phyloP scores from a whole-genome alignment of 805 yeast species.

The Nakazawaea wyomingensis region DNA sequence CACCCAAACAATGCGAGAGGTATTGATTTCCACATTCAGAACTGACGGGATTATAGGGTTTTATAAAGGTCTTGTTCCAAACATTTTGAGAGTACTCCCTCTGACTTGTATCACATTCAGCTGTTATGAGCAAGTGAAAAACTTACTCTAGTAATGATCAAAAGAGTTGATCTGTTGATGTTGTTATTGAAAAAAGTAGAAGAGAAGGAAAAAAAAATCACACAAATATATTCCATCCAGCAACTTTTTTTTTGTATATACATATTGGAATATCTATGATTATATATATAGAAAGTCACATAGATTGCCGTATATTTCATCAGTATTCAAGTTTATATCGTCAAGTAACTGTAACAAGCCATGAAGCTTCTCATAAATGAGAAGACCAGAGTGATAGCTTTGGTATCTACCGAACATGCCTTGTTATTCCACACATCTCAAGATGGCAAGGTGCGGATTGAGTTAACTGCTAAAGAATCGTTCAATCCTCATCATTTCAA shows the following conservation, averaged over 20 bases:
- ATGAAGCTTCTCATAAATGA: slow-evolving; percentile 35
- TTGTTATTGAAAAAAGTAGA: too few relatives aligned
- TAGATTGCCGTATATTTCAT: too few relatives aligned
- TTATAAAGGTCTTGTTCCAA: slow-evolving; percentile 80
- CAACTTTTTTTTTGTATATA: too few relatives aligned
- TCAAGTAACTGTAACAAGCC: not conserved
- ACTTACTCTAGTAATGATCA: slow-evolving; percentile 14
- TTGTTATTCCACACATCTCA: slow-evolving; percentile 39
- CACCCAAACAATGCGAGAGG: slow-evolving; percentile 24
- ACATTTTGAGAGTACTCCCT: slow-evolving; percentile 78
- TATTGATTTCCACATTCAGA: slow-evolving; percentile 34
- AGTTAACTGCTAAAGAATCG: slow-evolving; percentile 35
- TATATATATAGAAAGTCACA: too few relatives aligned
- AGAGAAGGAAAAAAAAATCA: too few relatives aligned
- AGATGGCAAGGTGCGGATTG: slow-evolving; percentile 40
- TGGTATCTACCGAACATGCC: slow-evolving; percentile 38
- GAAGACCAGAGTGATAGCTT: slow-evolving; percentile 34
- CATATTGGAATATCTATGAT: too few relatives aligned
- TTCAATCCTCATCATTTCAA: slow-evolving; percentile 34
- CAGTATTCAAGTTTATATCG: too few relatives aligned
- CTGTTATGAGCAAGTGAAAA: slow-evolving; percentile 65
- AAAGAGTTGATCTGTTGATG: too few relatives aligned
- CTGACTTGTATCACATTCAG: slow-evolving; percentile 89
- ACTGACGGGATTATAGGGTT: slow-evolving; percentile 62
- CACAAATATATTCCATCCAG: too few relatives aligned